These are phyloP conservation scores for Syncephalastrum monosporum DNA, from an alignment of 371 early-diverging fungal species.

Conservation along the genomic window DNA sequence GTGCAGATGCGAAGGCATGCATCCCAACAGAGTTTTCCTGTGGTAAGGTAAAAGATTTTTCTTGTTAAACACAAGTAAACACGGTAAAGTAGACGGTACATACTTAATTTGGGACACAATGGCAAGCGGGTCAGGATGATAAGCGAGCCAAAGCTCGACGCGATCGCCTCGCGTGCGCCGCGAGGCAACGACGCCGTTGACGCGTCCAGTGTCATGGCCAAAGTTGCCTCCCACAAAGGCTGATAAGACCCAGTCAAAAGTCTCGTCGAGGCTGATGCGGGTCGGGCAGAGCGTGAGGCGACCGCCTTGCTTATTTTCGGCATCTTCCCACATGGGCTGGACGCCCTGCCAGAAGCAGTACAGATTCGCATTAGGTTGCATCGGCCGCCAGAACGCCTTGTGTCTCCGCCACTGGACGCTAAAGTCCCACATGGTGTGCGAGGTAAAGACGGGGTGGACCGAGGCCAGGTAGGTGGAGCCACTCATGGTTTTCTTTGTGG, in stretches of 20 bases:
- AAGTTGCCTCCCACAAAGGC: conserved; percentile 55
- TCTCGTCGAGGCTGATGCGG: conserved; percentile 34
- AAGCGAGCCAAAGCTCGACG: conserved; percentile 52
- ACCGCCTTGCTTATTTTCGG: conserved; percentile 52
- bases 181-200: conserved; percentile 42
- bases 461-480: conserved; percentile 41
- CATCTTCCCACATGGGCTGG: conserved; percentile 65
- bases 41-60: conserved; percentile 7
- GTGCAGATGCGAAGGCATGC: conserved; percentile 23
- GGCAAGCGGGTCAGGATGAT: too few species aligned
- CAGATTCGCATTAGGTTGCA: conserved; percentile 49
- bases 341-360: conserved; percentile 57
- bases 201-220: conserved; percentile 18
- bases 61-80: conserved; percentile 23
- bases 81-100: background rate
- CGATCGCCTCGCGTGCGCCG: conserved; percentile 53
- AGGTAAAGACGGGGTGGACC: conserved; percentile 47
- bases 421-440: conserved; percentile 55
- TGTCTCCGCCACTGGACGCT: conserved; percentile 52
- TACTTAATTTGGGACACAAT: conserved; percentile 27
- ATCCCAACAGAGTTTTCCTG: conserved; percentile 22
- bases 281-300: conserved; percentile 43
- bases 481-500: conserved; percentile 1
- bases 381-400: conserved; percentile 36
- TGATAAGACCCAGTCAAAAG: conserved; percentile 53